Conservation (phyloP, 805 yeast species). For the Saturnispora gosingensis region DNA sequence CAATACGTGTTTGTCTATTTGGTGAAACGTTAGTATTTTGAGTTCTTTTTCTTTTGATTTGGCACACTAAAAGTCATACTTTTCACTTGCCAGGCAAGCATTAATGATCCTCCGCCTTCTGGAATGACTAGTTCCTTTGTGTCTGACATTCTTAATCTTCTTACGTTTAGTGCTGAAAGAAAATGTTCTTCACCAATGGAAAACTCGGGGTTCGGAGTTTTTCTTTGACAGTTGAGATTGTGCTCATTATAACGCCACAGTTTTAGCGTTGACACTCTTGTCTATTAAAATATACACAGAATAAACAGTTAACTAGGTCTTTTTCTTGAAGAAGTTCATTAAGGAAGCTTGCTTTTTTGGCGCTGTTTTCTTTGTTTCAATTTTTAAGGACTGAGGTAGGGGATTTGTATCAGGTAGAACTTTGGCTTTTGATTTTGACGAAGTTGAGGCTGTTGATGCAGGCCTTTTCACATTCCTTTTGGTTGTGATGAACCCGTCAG, state of each 20-base stretch:
- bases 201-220: constrained; percentile 1
- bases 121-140: constrained; percentile 9
- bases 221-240: not conserved
- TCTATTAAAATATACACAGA: not conserved
- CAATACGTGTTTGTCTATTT: constrained; percentile 45
- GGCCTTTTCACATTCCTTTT: constrained; percentile 8
- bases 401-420: constrained; percentile 4
- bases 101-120: constrained; percentile 43
- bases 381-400: not conserved
- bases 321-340: constrained; percentile 28
- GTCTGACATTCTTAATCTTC: not conserved
- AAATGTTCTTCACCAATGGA: not conserved
- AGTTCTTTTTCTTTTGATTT: not conserved
- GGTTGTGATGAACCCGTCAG: constrained; percentile 25
- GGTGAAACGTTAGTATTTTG: not conserved
- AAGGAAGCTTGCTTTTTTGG: constrained; percentile 22
- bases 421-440: not conserved
- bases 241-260: not conserved
- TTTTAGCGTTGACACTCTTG: not conserved
- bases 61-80: constrained; percentile 28
- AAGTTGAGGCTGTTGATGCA: not conserved
- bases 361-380: not conserved
- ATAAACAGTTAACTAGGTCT: constrained; percentile 1
- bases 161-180: not conserved
- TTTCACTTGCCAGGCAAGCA: constrained; percentile 68